Base-by-base conservation (phyloP, 1,284 basidiomycete species). In the Sanguinoderma infundibulare region DNA sequence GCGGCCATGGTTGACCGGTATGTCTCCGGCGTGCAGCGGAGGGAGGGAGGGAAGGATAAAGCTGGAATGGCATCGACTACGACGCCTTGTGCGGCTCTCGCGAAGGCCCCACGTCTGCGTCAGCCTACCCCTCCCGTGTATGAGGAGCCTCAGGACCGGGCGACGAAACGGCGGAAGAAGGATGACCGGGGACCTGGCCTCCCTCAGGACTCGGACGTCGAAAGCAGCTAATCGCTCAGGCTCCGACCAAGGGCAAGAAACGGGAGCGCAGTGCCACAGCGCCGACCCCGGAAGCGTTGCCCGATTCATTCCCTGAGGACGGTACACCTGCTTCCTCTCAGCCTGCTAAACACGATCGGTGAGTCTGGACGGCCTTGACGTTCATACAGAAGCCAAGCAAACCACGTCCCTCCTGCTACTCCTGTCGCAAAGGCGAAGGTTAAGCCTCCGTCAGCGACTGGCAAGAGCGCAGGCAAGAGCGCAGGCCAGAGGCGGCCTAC, bases 1-100 rank as follows among this genome's bases (percentile, higher is more conserved):
- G 63, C 63, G 20, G 58, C 49, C 15, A 61, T 65, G 62, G 63
- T 68, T 5, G 56, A 62, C 20, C n/a, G 17, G 24, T 66, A 67
- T 42, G 40, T 40, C 15, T 34, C 49, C n/a, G 53, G 56, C 30
- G 28, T 30, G 35, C 40, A 58, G 28, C 47, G 57, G 28, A 30
- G 20, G 28, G n/a, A 32, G 5, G 7, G 8, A 6, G 46, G 7
- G 28, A 30, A 32, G 24, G 46, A 0, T 10, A 8, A n/a, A 12
- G 46, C 14, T 5, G 17, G 17, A 28, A 8, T n/a, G 17, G 17
- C 17, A 26, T 35, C 28, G 46, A 30, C 46, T 24, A 26, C 24
- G 6, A 17, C 42, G 24, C 42, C 24, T 46, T 26, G 24, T 6
- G 3, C 42, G 15, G n/a, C 46, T 20, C 28, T 28, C 20, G 17